Evolutionary conservation across 139 green algal genomes (phyloP), one percentile per base, ranked within the genome.

Genomic region (Chlamydomonas urium): DNA sequence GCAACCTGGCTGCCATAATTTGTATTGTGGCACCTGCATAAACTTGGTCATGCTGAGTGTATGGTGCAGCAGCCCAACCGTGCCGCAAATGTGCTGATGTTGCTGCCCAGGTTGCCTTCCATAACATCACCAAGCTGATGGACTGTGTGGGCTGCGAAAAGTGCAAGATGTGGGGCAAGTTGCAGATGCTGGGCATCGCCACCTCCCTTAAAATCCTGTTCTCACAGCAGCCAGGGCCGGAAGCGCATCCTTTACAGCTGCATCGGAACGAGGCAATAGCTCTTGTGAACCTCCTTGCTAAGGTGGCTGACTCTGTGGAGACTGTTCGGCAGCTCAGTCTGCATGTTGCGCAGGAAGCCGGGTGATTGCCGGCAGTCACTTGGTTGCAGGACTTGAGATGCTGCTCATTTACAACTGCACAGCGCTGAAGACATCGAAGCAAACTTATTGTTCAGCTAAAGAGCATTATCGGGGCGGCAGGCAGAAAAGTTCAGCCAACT

Each of bases 81-180:
- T 23, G 6, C 28, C 48, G 6, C 3, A 23, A 60, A 33, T 60
- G 23, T 33, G 14, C 14, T 33, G 14, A 23, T 29, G 48, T n/a
- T 3, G 21, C 14, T n/a, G n/a, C n/a, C n/a, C 38, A 57, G 37
- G 38, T 60, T 38, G 47, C 87, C 29, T 98, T 98, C 75, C 88
- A 89, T 6, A 97, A 97, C 82, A 97, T 98, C 77, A 97, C 90
- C 19, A 79, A 65, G 24, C 85, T 97, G 61, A 99, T 99, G 93
- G 94, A 98, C 85, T 99, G 95, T 75, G 93, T 99, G 37, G 93
- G 94, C 19, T 98, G 95, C 72, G 93, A 99, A 74, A 98, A 98
- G 78, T 99, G 95, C 91, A 97, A 96, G 85, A 87, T 99, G 57
- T 98, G 94, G 94, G 95, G 92, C 73, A 99, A 99, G 89, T 4